Evolutionary conservation across 371 early-diverging fungal species (phyloP), one percentile per base, ranked within the genome.

Genomic region (Mortierella sp.): DNA sequence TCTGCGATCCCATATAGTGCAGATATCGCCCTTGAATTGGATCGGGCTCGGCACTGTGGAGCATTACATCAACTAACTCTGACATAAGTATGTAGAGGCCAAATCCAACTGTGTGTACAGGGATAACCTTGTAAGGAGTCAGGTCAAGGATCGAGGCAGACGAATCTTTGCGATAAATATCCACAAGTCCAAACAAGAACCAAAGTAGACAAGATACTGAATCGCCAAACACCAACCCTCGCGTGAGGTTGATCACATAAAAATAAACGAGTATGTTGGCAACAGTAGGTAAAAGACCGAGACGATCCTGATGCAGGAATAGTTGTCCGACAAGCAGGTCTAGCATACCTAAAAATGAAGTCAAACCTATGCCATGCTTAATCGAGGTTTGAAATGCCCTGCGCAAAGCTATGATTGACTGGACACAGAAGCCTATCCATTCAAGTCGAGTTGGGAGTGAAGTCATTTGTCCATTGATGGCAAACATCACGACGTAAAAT

Each of bases 401-500:
- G 0, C 80, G 53, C 56, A 80, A 60, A 9, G 80, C 80, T 22
- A 80, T 75, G 53, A 80, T 70, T 15, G 80, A 80, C 54, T 80
- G 80, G 9, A 80, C 80, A 63, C 80, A 80, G 65, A 80, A 80
- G 1, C 80, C 80, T 49, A 80, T 80, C 80, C 80, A 80, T 32
- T 80, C 80, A 42, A 80, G 80, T 17, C 80, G 74, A 29, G 80
- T 74, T 17, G 80, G 80, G 13, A 80, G 71, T 35, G 80, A 80
- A 49, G 80, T 80, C 68, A 80, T 80, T 61, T 80, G 80, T 40
- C 80, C 80, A 49, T 80, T 80, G 65, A 80, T 70, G 28, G 81
- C 81, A 68, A 80, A 80, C 81, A 80, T 80, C 64, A 80, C 81
- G 10, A 80, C 81, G 66, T 80, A 80, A 47, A 80, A 80, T 32